Percentiles rank a stretch among this genome's conserved stretches.
These are phyloP conservation scores for Boletus subcaerulescens DNA, from an alignment of 768 basidiomycete genomes.

Conservation along the genomic window DNA sequence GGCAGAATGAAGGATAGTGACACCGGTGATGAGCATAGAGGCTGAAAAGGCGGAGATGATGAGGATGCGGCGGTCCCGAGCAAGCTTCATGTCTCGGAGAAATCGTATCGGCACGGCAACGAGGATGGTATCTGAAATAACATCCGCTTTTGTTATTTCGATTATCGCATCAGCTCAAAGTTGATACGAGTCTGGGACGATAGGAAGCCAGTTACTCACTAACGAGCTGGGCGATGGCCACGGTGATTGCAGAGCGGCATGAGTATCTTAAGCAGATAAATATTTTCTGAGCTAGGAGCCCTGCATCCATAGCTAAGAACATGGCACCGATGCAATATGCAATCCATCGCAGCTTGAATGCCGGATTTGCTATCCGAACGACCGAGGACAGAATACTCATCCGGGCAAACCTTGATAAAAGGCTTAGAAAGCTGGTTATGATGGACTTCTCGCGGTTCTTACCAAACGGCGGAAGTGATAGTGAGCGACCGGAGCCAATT, in stretches of 20 bases:
- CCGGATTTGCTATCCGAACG: conserved; percentile 18
- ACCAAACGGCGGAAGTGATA: conserved; percentile 23
- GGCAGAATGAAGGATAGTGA: conserved; percentile 23
- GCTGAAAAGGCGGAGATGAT: conserved; percentile 22
- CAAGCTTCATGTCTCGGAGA: conserved; percentile 17
- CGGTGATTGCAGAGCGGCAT: conserved; percentile 1
- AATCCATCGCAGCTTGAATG: conserved; percentile 5
- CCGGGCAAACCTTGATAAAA: conserved; percentile 20
- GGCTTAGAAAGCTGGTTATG: background rate
- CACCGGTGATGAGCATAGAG: conserved; percentile 18
- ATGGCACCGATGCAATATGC: conserved; percentile 16
- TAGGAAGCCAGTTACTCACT: conserved; percentile 13
- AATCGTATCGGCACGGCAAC: conserved; percentile 14
- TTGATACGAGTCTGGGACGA: background rate
- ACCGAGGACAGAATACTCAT: conserved; percentile 31
- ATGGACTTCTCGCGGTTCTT: background rate
- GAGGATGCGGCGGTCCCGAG: conserved; percentile 17
- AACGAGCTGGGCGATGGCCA: conserved; percentile 22
- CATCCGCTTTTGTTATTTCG: conserved; percentile 16
- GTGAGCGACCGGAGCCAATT: conserved; percentile 20
- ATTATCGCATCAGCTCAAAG: background rate
- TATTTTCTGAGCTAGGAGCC: conserved; percentile 18
- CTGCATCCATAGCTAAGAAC: conserved; percentile 18
- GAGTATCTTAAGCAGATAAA: background rate
- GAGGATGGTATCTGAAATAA: conserved; percentile 22